These are phyloP conservation scores for Gaultheria prostrata DNA, from an alignment of 148 eudicot genomes.

Conservation along the genomic window DNA sequence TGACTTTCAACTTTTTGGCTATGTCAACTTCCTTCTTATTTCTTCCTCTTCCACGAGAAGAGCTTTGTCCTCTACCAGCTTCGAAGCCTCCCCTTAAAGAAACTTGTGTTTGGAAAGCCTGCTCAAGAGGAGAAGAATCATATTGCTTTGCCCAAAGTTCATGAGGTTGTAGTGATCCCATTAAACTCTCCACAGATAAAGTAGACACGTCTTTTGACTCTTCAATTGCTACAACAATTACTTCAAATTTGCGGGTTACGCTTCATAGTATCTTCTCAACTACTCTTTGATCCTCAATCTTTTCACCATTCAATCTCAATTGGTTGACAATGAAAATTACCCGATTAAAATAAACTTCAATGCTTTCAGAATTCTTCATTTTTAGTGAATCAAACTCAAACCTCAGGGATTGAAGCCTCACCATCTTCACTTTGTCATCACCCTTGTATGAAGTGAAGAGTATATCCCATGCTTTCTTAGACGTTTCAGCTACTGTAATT, in stretches of 20 bases:
- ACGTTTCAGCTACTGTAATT: neutral
- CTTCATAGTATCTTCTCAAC: neutral
- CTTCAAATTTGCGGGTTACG: neutral
- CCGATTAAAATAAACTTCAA: neutral
- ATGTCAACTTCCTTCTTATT: neutral
- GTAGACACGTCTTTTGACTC: neutral
- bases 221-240: neutral
- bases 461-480: neutral
- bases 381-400: neutral
- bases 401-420: neutral
- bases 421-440: slow-evolving; percentile 1
- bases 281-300: neutral
- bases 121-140: slow-evolving; percentile 1
- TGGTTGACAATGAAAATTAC: neutral
- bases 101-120: neutral
- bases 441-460: neutral
- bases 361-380: neutral
- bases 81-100: neutral
- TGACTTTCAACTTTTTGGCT: neutral
- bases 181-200: neutral
- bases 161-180: neutral
- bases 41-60: neutral
- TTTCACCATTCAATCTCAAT: neutral
- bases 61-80: neutral
- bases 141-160: neutral